Base-by-base conservation (phyloP, 164 flowering plant genomes). In the Piper longum region DNA sequence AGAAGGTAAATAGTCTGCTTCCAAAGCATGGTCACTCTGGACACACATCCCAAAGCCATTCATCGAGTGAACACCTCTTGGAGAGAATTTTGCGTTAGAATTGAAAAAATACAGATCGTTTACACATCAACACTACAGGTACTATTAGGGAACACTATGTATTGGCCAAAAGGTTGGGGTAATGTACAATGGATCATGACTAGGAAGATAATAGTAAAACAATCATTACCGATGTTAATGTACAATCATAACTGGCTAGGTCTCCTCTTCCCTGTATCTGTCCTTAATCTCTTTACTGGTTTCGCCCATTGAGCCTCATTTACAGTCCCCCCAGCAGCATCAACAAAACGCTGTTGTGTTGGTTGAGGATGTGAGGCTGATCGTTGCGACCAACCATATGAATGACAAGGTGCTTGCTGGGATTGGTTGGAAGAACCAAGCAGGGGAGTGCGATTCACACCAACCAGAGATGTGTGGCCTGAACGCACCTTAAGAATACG, bases 281-380 rank as follows among this genome's bases (percentile, higher is more conserved):
- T 85, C 68, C 98, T 82, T 85, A 82, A 69, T 69, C 91, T 79
- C 83, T 93, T 93, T 43, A 93, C 98, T 55, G 97, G 97, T 69
- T 87, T 90, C 12, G 98, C 92, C 98, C 98, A 93, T 63, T 69
- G 71, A 56, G 63, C 66, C 39, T 64, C 71, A 12, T 63, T 69
- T 14, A 64, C 58, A 45, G 63, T 66, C 12, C 83, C 87, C 45
- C 80, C 76, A 63, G 80, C 66, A 36, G 69, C 72, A 57, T 70
- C 76, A 43, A 17, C 64, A 60, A 54, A 73, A 84, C 64, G 79
- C 86, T 62, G 72, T 26, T 66, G 62, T 55, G 73, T 84, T 65
- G 80, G 91, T 51, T 74, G 65, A 5, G 84, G 63, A 67, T 78
- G 87, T 62, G 72, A 71, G 12, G 75, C 62, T 84, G 57, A n/a